A percentile compares a stretch with the other conserved stretches of the same genome.
phyloP scores from a whole-genome alignment of 305 asterid genomes.

The Ruellia speciosa region DNA sequence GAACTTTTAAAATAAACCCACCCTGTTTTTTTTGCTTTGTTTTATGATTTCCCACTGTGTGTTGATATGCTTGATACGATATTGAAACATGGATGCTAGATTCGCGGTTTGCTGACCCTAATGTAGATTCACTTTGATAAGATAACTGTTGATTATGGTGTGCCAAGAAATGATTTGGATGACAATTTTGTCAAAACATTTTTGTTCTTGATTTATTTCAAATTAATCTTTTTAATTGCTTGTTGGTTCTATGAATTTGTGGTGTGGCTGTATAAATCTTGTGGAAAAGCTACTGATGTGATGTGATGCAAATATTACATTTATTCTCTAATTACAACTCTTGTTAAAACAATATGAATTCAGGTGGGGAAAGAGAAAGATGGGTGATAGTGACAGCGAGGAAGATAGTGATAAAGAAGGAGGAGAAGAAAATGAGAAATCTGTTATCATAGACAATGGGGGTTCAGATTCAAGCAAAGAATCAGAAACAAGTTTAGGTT shows the following conservation, averaged over 20 bases:
- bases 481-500: slow-evolving; percentile 43
- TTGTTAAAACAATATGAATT: neutral
- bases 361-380: slow-evolving; percentile 80
- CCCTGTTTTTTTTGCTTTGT: neutral
- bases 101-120: no score
- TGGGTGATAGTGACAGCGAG: slow-evolving; percentile 69
- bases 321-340: neutral
- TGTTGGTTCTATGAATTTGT: neutral
- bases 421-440: slow-evolving; percentile 55
- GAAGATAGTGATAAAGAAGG: slow-evolving; percentile 36
- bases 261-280: neutral
- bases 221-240: no score
- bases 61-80: neutral
- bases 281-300: neutral
- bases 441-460: slow-evolving; percentile 49
- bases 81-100: no score
- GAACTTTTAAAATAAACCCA: neutral
- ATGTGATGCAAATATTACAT: neutral
- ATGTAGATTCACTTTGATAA: no score
- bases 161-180: no score
- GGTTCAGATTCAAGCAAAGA: slow-evolving; percentile 63
- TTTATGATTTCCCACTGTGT: slow-evolving; percentile 4
- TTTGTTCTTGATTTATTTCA: no score
- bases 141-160: no score
- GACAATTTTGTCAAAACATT: no score